Base-by-base conservation (phyloP, 2,329 filamentous ascomycete species). In the Clonostachys chloroleuca region DNA sequence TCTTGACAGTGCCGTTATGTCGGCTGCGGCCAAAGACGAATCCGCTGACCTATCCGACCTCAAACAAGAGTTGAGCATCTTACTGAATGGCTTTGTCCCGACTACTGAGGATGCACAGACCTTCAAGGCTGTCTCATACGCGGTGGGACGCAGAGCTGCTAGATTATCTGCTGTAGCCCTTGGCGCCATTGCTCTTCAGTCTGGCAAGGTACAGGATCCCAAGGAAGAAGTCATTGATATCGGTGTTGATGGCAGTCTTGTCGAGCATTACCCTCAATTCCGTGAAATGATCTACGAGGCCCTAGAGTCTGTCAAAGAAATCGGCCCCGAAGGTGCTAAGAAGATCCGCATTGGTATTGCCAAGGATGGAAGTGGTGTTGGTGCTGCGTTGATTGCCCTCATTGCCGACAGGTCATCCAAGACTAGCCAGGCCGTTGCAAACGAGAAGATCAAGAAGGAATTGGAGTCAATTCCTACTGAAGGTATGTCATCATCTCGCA, bases 261-360 rank as follows among this genome's bases (percentile, higher is more conserved):
- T 97, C 3, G 94, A 97, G 68, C 94, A 95, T 70, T 97, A 97
- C 67, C 94, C 94, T 9, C 85, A 84, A 60, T 99, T 96, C 70
- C 84, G 94, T 54, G 85, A 87, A 48, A 87, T 94, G 73, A 87
- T 97, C 52, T 81, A 92, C 52, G 88, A 95, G 61, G 89, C 89
- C 7, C 75, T 97, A 49, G 73, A 83, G 44, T 83, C 81, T 47
- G 83, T 96, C 46, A 79, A 89, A 14, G 83, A 86, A 51, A 87
- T 97, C 57, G 92, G 92, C 5, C 70, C 75, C 42, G 73, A 79
- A 48, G 91, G 92, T 12, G 91, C 95, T 54, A 86, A 88, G 70
- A 88, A 84, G 68, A 88, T 99, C 54, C 80, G 90, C 48, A 96
- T 99, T 59, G 94, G 92, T 18, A 94, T 97, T 60, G 94, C 94